A percentile compares a stretch with the other conserved stretches of the same genome.
Conservation (phyloP, 306 rosid species). For the Gleditsia sinensis region DNA sequence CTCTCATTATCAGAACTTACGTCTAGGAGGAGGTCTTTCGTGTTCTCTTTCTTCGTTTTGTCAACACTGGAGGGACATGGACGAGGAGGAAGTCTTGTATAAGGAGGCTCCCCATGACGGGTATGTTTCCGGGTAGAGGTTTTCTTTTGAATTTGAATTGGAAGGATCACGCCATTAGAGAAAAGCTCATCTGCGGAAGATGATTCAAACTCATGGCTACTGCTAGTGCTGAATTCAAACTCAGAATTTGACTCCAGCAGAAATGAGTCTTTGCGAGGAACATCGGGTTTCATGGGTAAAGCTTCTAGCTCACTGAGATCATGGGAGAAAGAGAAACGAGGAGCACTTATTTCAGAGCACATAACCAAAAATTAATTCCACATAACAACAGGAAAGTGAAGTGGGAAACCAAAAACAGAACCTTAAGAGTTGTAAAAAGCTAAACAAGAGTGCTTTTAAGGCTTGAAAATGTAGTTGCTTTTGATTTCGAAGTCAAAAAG, state of each 20-base stretch:
- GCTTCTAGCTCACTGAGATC: constrained; percentile 40
- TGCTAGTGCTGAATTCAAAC: constrained; percentile 66
- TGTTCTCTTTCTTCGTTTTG: constrained; percentile 52
- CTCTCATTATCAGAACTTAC: constrained; percentile 37
- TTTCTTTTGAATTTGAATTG: constrained; percentile 50
- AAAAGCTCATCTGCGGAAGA: constrained; percentile 91
- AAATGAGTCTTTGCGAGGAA: constrained; percentile 45
- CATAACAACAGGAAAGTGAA: not conserved
- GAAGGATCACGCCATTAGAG: constrained; percentile 77
- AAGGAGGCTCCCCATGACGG: constrained; percentile 24
- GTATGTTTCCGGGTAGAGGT: constrained; percentile 28
- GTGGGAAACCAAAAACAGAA: not conserved
- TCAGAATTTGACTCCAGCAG: constrained; percentile 66
- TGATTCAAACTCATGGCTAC: constrained; percentile 44
- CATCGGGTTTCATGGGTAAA: constrained; percentile 30
- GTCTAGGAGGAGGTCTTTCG: constrained; percentile 35
- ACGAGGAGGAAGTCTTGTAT: constrained; percentile 49
- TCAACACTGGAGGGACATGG: constrained; percentile 40
- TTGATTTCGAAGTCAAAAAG: constrained; percentile 44
- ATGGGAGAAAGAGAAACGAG: constrained; percentile 75
- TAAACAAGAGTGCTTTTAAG: constrained; percentile 15
- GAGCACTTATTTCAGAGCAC: constrained; percentile 76
- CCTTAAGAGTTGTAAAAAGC: not conserved
- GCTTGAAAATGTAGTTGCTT: constrained; percentile 31
- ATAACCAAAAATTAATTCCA: constrained; percentile 28